A percentile compares a stretch with the other conserved stretches of the same genome.
These are phyloP conservation scores for Pichia inconspicua DNA, from an alignment of 1,139 yeast genomes.

Conservation along the genomic window DNA sequence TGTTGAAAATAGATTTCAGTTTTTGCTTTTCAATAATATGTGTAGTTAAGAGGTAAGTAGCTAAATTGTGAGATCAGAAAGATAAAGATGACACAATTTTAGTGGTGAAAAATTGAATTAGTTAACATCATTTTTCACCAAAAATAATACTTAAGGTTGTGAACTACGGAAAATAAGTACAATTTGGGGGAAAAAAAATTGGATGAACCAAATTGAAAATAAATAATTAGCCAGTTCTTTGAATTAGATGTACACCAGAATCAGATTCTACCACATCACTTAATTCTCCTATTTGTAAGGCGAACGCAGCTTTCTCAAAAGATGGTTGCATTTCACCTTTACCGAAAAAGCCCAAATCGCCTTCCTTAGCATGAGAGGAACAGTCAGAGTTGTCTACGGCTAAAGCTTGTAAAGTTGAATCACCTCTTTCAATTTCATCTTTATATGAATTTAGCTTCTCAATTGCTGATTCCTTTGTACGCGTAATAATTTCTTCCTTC, in stretches of 20 bases:
- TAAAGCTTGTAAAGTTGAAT: conserved; percentile 56
- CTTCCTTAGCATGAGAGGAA: conserved; percentile 77
- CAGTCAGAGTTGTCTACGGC: conserved; percentile 87
- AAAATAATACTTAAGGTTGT: too few species aligned
- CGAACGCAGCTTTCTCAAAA: conserved; percentile 84
- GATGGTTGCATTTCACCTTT: conserved; percentile 92
- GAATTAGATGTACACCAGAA: conserved; percentile 84
- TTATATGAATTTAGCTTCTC: conserved; percentile 53
- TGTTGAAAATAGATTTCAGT: too few species aligned
- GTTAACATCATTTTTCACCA: too few species aligned
- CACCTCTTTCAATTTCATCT: conserved; percentile 61
- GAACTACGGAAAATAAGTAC: too few species aligned
- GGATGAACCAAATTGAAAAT: not conserved
- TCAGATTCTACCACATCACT: conserved; percentile 82
- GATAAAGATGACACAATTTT: too few species aligned
- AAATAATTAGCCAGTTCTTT: conserved; percentile 57
- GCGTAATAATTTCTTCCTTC: conserved; percentile 63
- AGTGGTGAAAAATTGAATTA: too few species aligned
- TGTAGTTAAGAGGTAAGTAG: not conserved
- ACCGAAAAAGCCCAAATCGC: conserved; percentile 86
- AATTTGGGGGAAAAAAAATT: not conserved
- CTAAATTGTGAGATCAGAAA: too few species aligned
- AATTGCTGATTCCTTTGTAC: conserved; percentile 78
- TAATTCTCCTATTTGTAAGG: conserved; percentile 71
- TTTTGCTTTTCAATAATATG: not conserved